phyloP scores from a whole-genome alignment of 331 rosid genomes.

The Acacia concinna region DNA sequence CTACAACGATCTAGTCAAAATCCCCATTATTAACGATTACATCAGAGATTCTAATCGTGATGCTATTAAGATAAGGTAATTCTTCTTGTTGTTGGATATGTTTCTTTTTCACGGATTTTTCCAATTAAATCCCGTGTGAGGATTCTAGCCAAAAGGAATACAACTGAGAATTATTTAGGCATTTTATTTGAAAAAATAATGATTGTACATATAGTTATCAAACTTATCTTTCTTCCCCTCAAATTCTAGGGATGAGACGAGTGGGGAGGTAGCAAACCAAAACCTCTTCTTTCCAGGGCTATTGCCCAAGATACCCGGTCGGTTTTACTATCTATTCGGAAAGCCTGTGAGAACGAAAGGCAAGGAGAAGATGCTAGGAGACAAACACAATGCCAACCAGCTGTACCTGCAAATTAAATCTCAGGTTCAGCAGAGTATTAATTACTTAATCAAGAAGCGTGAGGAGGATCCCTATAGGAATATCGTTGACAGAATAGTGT shows the following conservation, averaged over 20 bases:
- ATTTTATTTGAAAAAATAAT: constrained; percentile 18
- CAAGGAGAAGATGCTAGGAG: constrained; percentile 56
- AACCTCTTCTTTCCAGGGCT: constrained; percentile 45
- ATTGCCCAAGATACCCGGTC: constrained; percentile 85
- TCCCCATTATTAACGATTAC: constrained; percentile 57
- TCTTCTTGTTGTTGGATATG: constrained; percentile 6
- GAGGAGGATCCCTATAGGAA: constrained; percentile 87
- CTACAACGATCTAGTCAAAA: constrained; percentile 68
- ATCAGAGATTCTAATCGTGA: constrained; percentile 38
- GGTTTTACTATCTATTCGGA: constrained; percentile 77
- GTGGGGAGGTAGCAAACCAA: constrained; percentile 63
- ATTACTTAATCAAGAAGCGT: constrained; percentile 77
- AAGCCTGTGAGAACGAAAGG: constrained; percentile 80
- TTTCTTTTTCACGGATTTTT: background rate
- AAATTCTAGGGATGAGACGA: constrained; percentile 49
- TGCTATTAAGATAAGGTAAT: constrained; percentile 54
- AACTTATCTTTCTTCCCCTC: background rate
- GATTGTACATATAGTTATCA: constrained; percentile 27
- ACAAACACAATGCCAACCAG: constrained; percentile 64
- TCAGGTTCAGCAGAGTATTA: constrained; percentile 53
- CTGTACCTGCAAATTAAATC: constrained; percentile 74
- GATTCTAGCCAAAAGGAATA: background rate
- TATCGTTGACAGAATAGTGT: constrained; percentile 58
- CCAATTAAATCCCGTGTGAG: background rate
- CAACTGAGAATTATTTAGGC: background rate